Evolutionary conservation across 2,329 filamentous ascomycete genomes (phyloP).

Genomic region (Fusarium concolor): DNA sequence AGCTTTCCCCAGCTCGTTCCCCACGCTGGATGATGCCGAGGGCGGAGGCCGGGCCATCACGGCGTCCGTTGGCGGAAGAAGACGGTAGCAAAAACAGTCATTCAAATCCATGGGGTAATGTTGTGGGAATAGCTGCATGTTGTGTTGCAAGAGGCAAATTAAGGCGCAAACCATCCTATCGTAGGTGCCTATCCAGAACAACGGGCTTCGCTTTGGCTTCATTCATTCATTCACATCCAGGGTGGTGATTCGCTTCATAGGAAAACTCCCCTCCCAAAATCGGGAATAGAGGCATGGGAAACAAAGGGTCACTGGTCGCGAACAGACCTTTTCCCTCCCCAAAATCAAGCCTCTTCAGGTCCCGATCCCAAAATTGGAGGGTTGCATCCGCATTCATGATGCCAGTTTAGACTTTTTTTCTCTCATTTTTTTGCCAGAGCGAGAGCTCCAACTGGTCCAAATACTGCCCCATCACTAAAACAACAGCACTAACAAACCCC

Average conservation of each 20-base stretch:
- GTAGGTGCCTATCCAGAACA: conserved; percentile 11
- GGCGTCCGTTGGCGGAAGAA: conserved; percentile 25
- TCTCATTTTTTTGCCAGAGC: not conserved
- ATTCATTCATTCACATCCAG: conserved; percentile 40
- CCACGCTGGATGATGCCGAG: conserved; percentile 32
- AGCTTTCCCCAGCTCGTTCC: conserved; percentile 24
- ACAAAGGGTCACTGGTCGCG: conserved; percentile 2
- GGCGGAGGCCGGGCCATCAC: conserved; percentile 24
- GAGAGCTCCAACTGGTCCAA: conserved; percentile 11
- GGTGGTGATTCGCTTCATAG: conserved; percentile 34
- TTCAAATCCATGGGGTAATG: not conserved
- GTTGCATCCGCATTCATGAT: conserved; percentile 35
- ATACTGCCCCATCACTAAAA: not conserved
- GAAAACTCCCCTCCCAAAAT: conserved; percentile 35
- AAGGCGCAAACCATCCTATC: conserved; percentile 12
- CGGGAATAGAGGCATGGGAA: conserved; percentile 17
- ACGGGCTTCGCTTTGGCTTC: conserved; percentile 20
- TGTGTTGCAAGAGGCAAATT: conserved; percentile 31
- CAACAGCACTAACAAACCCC: conserved; percentile 9
- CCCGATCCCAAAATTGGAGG: conserved; percentile 14
- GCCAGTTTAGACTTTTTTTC: conserved; percentile 25
- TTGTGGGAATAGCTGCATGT: conserved; percentile 7
- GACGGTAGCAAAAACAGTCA: conserved; percentile 7
- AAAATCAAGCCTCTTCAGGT: conserved; percentile 5
- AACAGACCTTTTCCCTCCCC: conserved; percentile 1